Evolutionary conservation across 768 basidiomycete genomes (phyloP).

Genomic region (Phylloporus rhodoxanthus): DNA sequence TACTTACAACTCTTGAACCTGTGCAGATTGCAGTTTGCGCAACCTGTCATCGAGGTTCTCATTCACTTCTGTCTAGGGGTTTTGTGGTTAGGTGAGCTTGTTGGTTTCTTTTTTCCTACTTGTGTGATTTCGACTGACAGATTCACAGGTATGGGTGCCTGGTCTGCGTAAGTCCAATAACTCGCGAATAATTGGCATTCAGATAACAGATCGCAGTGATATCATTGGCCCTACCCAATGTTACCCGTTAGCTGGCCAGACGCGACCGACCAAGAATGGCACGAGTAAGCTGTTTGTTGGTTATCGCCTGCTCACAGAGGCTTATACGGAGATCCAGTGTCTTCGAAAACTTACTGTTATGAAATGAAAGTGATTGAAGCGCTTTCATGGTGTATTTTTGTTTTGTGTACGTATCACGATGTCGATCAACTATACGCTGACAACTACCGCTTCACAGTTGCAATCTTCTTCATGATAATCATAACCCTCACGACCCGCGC

Average conservation of each 20-base stretch:
- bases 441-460: constrained; percentile 26
- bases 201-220: constrained; percentile 42
- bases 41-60: constrained; percentile 57
- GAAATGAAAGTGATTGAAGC: constrained; percentile 77
- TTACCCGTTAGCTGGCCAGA: constrained; percentile 40
- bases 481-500: constrained; percentile 46
- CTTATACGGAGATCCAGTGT: constrained; percentile 39
- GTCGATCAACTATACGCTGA: constrained; percentile 1
- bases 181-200: not conserved
- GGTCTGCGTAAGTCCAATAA: constrained; percentile 52
- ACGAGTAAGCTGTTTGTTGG: constrained; percentile 38
- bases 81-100: constrained; percentile 61
- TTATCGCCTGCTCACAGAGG: not conserved
- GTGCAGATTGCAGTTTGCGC: constrained; percentile 61
- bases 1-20: not conserved
- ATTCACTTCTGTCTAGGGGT: constrained; percentile 49
- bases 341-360: constrained; percentile 56
- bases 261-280: constrained; percentile 47
- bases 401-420: constrained; percentile 35
- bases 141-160: constrained; percentile 63
- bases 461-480: constrained; percentile 49
- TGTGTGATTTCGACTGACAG: not conserved
- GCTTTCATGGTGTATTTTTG: constrained; percentile 72
- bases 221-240: constrained; percentile 63
- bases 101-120: not conserved